Percentiles rank a stretch among this genome's conserved stretches.
These are phyloP conservation scores for Pseudodiploospora longispora DNA, from an alignment of 2,329 filamentous ascomycete species.

Conservation along the genomic window DNA sequence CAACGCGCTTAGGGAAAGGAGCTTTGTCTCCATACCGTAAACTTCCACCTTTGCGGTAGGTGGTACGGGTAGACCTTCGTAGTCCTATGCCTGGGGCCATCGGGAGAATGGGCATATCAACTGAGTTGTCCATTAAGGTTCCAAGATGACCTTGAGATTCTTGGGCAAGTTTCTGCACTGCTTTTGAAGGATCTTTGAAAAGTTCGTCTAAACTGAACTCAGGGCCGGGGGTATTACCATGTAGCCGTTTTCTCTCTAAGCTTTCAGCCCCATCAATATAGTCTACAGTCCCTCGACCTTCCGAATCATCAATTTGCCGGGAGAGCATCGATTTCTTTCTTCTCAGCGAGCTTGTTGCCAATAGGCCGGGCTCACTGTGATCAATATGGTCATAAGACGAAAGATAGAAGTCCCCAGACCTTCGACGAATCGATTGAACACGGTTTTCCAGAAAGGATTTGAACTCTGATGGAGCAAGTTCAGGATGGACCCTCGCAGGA, in stretches of 20 bases:
- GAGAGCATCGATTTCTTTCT: conserved; percentile 96
- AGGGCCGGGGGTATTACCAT: conserved; percentile 42
- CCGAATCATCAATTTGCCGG: conserved; percentile 72
- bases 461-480: conserved; percentile 91
- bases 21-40: conserved; percentile 69
- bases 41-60: conserved; percentile 79
- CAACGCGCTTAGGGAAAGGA: conserved; percentile 65
- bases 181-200: conserved; percentile 67
- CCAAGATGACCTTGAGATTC: conserved; percentile 39
- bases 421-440: conserved; percentile 79
- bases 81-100: conserved; percentile 70
- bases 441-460: conserved; percentile 93
- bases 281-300: conserved; percentile 46
- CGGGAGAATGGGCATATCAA: conserved; percentile 82
- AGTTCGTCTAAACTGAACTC: conserved; percentile 72
- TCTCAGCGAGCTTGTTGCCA: conserved; percentile 46
- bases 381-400: conserved; percentile 44
- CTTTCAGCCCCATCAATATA: conserved; percentile 81
- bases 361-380: conserved; percentile 42
- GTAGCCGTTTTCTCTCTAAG: conserved; percentile 64
- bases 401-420: conserved; percentile 65
- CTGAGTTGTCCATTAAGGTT: conserved; percentile 36
- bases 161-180: conserved; percentile 61
- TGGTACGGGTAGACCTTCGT: conserved; percentile 83
- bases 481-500: conserved; percentile 85